phyloP scores from a whole-genome alignment of 1,284 basidiomycete species.

The Trametes hirsuta region DNA sequence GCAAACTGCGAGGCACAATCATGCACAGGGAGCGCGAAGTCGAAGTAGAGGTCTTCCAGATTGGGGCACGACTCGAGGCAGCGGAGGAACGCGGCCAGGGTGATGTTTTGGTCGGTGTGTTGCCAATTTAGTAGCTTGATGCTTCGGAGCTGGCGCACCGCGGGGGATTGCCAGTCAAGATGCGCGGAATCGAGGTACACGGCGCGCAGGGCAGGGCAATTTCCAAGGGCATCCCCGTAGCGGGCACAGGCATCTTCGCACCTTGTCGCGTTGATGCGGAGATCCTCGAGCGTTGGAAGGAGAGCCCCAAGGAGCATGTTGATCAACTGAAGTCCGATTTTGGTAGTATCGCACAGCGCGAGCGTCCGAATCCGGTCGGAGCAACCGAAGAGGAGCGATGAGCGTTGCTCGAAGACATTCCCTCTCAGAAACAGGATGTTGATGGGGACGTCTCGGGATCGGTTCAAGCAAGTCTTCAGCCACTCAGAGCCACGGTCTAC shows the following conservation, averaged over 20 bases:
- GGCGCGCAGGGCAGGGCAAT: background rate
- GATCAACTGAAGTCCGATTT: background rate
- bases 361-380: background rate
- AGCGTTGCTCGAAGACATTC: conserved; percentile 1
- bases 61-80: background rate
- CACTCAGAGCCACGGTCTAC: no score
- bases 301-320: background rate
- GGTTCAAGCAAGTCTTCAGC: no score
- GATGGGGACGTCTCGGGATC: background rate
- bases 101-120: background rate
- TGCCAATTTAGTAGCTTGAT: background rate
- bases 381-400: background rate
- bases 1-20: background rate
- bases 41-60: background rate
- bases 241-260: background rate
- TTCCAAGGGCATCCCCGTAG: background rate
- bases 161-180: background rate
- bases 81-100: background rate
- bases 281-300: background rate
- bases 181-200: conserved; percentile 7
- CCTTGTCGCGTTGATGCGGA: background rate
- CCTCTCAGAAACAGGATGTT: background rate
- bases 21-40: background rate
- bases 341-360: background rate
- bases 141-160: background rate